phyloP scores from a whole-genome alignment of 2,329 filamentous ascomycete species.

The Ilyonectria mors-panacis region DNA sequence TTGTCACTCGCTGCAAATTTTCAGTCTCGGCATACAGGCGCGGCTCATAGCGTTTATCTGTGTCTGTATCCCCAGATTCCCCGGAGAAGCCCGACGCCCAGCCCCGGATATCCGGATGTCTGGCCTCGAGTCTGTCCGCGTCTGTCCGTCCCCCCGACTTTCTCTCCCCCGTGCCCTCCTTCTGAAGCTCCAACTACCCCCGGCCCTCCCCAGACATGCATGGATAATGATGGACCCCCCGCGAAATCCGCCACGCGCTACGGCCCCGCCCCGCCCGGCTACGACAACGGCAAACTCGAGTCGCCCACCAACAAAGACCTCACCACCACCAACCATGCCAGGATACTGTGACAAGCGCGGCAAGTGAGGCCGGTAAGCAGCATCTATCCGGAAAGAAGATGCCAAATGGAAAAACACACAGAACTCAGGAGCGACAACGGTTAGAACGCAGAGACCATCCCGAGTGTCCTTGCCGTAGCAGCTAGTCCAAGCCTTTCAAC shows the following conservation, averaged over 20 bases:
- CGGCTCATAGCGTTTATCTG: neutral
- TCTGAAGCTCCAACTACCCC: neutral
- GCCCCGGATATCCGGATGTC: too few species aligned
- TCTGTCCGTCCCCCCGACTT: neutral
- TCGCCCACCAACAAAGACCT: conserved; percentile 5
- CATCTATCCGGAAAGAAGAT: neutral
- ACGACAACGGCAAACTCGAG: conserved; percentile 13
- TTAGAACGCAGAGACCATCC: too few species aligned
- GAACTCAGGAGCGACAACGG: too few species aligned
- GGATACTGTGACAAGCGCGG: neutral
- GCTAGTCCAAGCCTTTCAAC: too few species aligned
- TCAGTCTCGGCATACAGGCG: neutral
- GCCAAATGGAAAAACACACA: neutral
- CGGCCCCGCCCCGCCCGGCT: conserved; percentile 12
- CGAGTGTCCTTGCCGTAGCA: too few species aligned
- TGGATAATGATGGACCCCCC: conserved; percentile 8
- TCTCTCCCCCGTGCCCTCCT: neutral
- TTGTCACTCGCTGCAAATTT: too few species aligned
- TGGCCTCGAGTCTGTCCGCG: too few species aligned
- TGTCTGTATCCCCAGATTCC: too few species aligned
- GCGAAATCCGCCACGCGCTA: conserved; percentile 17
- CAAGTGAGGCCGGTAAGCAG: neutral
- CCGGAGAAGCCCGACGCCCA: too few species aligned
- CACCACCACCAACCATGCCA: conserved; percentile 5
- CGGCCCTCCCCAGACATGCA: neutral